Conservation (phyloP, 1,139 yeast genomes). For the Pneumocystis canis region DNA sequence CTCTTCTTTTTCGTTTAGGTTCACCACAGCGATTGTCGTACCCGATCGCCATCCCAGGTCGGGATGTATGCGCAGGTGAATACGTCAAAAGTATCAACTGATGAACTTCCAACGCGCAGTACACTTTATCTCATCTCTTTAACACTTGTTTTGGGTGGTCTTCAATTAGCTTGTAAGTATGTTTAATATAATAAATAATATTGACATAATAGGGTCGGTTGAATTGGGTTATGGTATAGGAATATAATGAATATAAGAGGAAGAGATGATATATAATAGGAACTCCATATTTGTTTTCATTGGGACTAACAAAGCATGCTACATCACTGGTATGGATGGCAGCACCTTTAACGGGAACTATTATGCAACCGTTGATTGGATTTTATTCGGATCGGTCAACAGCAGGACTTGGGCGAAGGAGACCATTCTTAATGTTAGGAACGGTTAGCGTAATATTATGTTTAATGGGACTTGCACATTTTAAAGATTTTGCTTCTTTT, state of each 20-base stretch:
- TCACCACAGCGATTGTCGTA: background rate
- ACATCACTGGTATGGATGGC: conserved; percentile 48
- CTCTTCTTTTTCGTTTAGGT: background rate
- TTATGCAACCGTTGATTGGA: conserved; percentile 49
- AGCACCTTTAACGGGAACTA: conserved; percentile 45
- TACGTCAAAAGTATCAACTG: background rate
- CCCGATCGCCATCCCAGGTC: conserved; percentile 17
- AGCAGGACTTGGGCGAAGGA: conserved; percentile 34
- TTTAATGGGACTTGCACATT: conserved; percentile 34
- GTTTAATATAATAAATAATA: background rate
- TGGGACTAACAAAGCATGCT: conserved; percentile 39
- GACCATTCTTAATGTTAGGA: conserved; percentile 43
- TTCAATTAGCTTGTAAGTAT: background rate
- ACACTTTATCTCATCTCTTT: background rate
- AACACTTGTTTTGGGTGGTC: background rate
- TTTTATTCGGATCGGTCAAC: conserved; percentile 38
- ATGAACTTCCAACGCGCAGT: background rate
- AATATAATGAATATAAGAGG: background rate
- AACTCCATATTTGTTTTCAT: conserved; percentile 34
- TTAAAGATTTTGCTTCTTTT: conserved; percentile 26
- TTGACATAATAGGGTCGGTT: background rate
- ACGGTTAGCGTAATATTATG: conserved; percentile 34
- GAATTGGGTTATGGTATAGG: background rate
- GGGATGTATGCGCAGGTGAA: conserved; percentile 20
- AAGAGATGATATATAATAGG: background rate